phyloP scores from a whole-genome alignment of 495 filamentous ascomycete species.

The Daldinia bambusicola region DNA sequence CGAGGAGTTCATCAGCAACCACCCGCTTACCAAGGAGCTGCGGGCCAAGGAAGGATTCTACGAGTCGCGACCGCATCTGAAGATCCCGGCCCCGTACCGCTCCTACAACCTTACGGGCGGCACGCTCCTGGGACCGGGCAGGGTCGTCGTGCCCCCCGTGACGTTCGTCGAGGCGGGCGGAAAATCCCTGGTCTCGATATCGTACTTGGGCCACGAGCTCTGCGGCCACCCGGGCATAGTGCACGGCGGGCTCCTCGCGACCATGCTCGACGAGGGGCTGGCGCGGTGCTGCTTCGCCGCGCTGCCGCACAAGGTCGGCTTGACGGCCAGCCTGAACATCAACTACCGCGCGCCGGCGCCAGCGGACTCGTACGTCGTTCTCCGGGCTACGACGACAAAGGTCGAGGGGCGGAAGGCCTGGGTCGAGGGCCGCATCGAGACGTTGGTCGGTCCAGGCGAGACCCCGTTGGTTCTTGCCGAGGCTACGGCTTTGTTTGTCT shows the following conservation, averaged over 20 bases:
- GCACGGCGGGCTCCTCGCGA: conserved; percentile 91
- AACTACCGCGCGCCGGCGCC: conserved; percentile 84
- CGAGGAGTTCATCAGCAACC: conserved; percentile 76
- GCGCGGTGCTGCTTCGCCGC: conserved; percentile 91
- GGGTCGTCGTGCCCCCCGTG: conserved; percentile 83
- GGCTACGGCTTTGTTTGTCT: conserved; percentile 87
- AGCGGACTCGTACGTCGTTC: conserved; percentile 79
- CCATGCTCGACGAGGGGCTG: conserved; percentile 90
- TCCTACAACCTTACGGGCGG: conserved; percentile 84
- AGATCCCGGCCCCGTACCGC: conserved; percentile 74
- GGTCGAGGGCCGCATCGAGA: conserved; percentile 92
- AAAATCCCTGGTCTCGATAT: conserved; percentile 76
- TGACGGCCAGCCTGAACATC: conserved; percentile 91
- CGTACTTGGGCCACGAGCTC: conserved; percentile 81
- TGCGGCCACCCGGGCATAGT: conserved; percentile 94
- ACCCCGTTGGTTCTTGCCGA: conserved; percentile 75
- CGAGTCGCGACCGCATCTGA: conserved; percentile 87
- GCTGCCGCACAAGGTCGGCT: conserved; percentile 85
- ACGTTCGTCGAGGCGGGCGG: conserved; percentile 77
- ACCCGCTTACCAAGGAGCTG: conserved; percentile 75
- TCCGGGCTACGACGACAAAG: conserved; percentile 83
- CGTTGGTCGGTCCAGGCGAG: conserved; percentile 69
- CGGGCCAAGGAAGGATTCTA: conserved; percentile 72
- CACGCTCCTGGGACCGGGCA: conserved; percentile 77
- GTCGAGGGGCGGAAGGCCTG: conserved; percentile 96